These are phyloP conservation scores for Fusarium scirpi DNA, from an alignment of 2,329 filamentous ascomycete species.

Conservation along the genomic window DNA sequence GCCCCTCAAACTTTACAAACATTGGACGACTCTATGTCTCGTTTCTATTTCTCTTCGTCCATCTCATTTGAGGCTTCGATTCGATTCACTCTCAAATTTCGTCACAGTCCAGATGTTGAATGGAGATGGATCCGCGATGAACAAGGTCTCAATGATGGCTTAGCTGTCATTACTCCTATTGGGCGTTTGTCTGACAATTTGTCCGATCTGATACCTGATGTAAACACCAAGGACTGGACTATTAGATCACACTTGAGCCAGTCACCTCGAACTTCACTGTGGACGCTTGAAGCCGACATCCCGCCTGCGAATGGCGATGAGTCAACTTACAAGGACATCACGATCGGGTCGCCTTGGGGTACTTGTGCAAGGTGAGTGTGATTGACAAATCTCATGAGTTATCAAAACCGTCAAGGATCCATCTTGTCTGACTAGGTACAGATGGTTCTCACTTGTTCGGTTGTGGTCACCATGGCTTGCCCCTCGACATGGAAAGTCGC, in stretches of 20 bases:
- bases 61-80: constrained; percentile 63
- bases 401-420: background rate
- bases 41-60: constrained; percentile 66
- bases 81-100: constrained; percentile 79
- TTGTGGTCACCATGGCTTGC: constrained; percentile 87
- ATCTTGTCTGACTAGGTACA: constrained; percentile 44
- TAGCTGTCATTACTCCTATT: constrained; percentile 62
- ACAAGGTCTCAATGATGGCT: constrained; percentile 72
- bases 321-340: constrained; percentile 68
- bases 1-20: constrained; percentile 65
- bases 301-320: constrained; percentile 66
- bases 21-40: constrained; percentile 38
- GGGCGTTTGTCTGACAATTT: constrained; percentile 56
- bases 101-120: constrained; percentile 60
- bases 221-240: constrained; percentile 66
- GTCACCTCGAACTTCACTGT: constrained; percentile 75
- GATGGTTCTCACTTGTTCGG: constrained; percentile 86
- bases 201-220: constrained; percentile 65
- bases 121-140: constrained; percentile 81
- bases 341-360: constrained; percentile 73
- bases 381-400: background rate
- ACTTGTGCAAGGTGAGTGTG: constrained; percentile 62
- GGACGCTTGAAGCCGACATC: constrained; percentile 72
- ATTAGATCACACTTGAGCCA: constrained; percentile 71
- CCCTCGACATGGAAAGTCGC: constrained; percentile 81